Evolutionary conservation across 495 filamentous ascomycete genomes (phyloP), one percentile per base, ranked within the genome.

Genomic region (Penicillium goetzii): DNA sequence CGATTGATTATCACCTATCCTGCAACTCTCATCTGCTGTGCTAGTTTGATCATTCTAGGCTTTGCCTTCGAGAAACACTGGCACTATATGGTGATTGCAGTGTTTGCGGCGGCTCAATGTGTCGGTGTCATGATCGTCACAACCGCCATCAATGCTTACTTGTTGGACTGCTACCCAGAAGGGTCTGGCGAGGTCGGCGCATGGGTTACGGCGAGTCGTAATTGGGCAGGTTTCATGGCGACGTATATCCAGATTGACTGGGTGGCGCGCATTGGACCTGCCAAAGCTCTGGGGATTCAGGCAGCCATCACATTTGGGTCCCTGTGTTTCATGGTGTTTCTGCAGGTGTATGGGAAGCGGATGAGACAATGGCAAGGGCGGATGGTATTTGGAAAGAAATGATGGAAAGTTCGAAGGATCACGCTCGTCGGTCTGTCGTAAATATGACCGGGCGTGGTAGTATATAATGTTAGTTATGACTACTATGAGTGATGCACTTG

Each of bases 81-180:
- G 71, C 85, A 87, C 64, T 88, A 80, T 68, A 85, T 87, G 79
- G 77, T 80, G 10, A 76, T 38, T 12, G 58, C 58, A n/a, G 30
- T 60, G 11, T 33, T 50, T 15, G 49, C 45, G 15, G 58, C 45
- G 0, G 30, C 36, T 12, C 50, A 60, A 34, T 50, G 49, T 17
- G 49, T 60, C 60, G 85, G 84, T 0, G 82, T 89, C 68, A 89
- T 91, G 82, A 82, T 90, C 68, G 81, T 83, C 12, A 90, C 87
- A 0, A 84, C 86, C 0, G 84, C 82, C 0, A 73, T 89, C 23
- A 86, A 81, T 59, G 82, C 84, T 8, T 89, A 89, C 64, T 76
- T 82, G 3, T 80, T 90, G 23, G 87, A 89, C 68, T 72, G 74
- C 32, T 88, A 86, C 65, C 85, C 84, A 12, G 83, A 83, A 61